These are phyloP conservation scores for Chondrostereum purpureum DNA, from an alignment of 1,284 basidiomycete genomes.

Conservation along the genomic window DNA sequence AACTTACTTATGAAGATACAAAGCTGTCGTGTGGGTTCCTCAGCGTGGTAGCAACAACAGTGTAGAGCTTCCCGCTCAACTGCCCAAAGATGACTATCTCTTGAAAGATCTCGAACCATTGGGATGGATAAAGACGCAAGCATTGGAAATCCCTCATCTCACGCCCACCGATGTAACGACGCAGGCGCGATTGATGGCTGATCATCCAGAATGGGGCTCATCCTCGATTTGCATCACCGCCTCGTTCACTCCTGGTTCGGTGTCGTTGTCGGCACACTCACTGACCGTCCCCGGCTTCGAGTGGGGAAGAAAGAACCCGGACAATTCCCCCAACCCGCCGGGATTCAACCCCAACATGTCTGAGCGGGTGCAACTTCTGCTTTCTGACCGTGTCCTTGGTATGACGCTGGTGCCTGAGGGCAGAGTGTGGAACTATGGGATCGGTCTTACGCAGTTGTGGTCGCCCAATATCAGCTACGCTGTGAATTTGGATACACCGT, in stretches of 20 bases:
- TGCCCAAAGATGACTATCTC: slow-evolving; percentile 91
- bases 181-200: slow-evolving; percentile 94
- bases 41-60: slow-evolving; percentile 94
- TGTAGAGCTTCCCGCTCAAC: slow-evolving; percentile 79
- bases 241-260: slow-evolving; percentile 97
- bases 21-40: slow-evolving; percentile 90
- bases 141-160: slow-evolving; percentile 87
- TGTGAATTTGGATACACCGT: slow-evolving; percentile 86
- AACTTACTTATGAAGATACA: background rate
- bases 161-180: slow-evolving; percentile 93
- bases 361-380: slow-evolving; percentile 88
- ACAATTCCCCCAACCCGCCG: slow-evolving; percentile 78
- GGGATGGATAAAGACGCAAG: slow-evolving; percentile 98
- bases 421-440: slow-evolving; percentile 90
- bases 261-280: slow-evolving; percentile 90
- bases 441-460: slow-evolving; percentile 90
- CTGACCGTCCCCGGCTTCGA: slow-evolving; percentile 92
- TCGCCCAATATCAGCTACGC: slow-evolving; percentile 78
- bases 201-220: slow-evolving; percentile 92
- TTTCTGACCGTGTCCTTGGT: slow-evolving; percentile 90
- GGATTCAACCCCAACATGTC: slow-evolving; percentile 99
- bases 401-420: slow-evolving; percentile 91
- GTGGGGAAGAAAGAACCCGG: slow-evolving; percentile 93
- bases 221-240: slow-evolving; percentile 91
- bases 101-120: slow-evolving; percentile 92